Evolutionary conservation across 495 filamentous ascomycete species (phyloP).

Genomic region (Penicillium cosmopolitanum): DNA sequence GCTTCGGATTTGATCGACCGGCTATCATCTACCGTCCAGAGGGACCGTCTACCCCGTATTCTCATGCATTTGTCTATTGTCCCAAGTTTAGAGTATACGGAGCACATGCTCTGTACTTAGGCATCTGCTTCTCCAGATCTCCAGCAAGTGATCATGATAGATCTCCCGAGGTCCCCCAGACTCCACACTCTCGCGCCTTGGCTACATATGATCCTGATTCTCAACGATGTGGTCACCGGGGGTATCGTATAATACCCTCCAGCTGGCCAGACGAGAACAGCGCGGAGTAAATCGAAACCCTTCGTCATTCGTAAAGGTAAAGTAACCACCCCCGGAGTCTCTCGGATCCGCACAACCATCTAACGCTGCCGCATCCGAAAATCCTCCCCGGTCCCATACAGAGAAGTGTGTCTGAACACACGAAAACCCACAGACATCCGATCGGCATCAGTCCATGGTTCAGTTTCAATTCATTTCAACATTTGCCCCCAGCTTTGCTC

Average conservation of each 20-base stretch:
- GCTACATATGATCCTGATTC: neutral
- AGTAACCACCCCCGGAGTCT: neutral
- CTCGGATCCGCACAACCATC: neutral
- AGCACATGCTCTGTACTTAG: neutral
- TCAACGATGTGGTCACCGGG: neutral
- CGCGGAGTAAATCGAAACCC: neutral
- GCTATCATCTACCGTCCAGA: neutral
- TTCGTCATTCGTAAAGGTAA: neutral
- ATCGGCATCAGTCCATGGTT: constrained; percentile 2
- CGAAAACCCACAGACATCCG: neutral
- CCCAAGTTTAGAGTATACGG: neutral
- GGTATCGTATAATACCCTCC: neutral
- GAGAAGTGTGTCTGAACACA: neutral
- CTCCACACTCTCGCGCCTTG: constrained; percentile 14
- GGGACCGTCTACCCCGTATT: neutral
- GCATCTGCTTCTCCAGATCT: neutral
- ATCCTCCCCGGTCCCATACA: neutral
- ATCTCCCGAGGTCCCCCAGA: constrained; percentile 17
- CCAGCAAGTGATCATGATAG: neutral
- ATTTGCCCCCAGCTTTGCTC: neutral
- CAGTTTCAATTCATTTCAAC: neutral
- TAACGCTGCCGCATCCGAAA: constrained; percentile 5
- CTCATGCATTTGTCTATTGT: neutral
- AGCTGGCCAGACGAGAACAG: neutral
- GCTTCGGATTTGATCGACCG: constrained; percentile 3